phyloP scores from a whole-genome alignment of 768 basidiomycete species.

The Chalciporus sphaerocephalus region DNA sequence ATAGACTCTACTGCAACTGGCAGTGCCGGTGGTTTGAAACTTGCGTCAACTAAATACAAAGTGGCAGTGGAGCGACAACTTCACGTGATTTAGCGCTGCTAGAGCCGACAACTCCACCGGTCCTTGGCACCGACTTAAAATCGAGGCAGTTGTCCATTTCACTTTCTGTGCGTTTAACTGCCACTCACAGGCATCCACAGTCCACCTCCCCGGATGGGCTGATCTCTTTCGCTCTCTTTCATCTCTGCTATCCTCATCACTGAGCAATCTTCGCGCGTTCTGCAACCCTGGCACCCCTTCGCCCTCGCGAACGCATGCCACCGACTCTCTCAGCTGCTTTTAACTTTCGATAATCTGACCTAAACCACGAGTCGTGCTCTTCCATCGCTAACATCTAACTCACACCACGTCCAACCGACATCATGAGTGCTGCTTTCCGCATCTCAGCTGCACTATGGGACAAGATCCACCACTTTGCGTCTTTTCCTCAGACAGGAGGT shows the following conservation, averaged over 20 bases:
- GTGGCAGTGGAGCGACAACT: neutral
- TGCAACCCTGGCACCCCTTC: constrained; percentile 20
- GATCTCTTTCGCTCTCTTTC: constrained; percentile 1
- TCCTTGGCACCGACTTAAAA: neutral
- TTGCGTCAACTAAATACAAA: too few relatives aligned
- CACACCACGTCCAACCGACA: neutral
- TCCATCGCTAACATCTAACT: neutral
- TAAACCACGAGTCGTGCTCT: neutral
- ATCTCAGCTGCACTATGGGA: constrained; percentile 82
- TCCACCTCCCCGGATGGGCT: constrained; percentile 14
- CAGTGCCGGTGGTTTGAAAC: constrained; percentile 2
- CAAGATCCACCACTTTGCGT: constrained; percentile 85
- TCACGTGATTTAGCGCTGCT: constrained; percentile 16
- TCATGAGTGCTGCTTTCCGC: constrained; percentile 50
- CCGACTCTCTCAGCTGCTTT: neutral
- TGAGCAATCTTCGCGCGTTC: neutral
- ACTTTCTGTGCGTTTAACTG: constrained; percentile 3
- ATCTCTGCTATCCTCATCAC: neutral
- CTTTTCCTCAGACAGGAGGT: constrained; percentile 92
- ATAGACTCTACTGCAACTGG: neutral
- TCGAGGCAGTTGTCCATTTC: neutral
- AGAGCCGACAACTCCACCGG: constrained; percentile 8
- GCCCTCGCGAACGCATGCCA: constrained; percentile 22
- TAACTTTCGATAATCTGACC: constrained; percentile 11
- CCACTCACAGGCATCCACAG: neutral